Conservation (phyloP, 495 filamentous ascomycete species). For the Bacidia gigantensis region DNA sequence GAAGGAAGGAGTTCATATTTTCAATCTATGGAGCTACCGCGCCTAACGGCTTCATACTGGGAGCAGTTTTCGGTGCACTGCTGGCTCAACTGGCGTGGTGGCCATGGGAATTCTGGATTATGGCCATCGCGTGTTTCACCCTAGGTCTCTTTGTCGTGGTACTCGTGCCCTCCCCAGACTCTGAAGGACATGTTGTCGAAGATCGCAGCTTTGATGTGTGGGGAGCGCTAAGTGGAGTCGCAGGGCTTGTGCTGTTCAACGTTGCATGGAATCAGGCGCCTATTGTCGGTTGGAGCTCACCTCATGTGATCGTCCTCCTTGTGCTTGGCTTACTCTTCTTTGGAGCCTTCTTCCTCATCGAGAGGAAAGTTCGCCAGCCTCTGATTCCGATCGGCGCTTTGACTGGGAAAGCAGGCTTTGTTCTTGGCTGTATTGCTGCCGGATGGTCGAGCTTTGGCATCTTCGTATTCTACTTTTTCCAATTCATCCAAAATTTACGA, state of each 20-base stretch:
- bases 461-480: constrained; percentile 35
- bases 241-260: constrained; percentile 32
- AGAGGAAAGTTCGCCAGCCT: constrained; percentile 27
- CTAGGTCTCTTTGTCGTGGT: constrained; percentile 25
- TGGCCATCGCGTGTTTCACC: constrained; percentile 32
- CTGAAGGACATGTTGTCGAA: neutral
- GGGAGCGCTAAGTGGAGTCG: constrained; percentile 17
- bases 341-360: constrained; percentile 28
- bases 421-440: constrained; percentile 31
- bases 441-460: constrained; percentile 38
- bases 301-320: constrained; percentile 33
- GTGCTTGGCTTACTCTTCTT: constrained; percentile 32
- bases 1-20: constrained; percentile 50
- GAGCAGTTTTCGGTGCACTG: constrained; percentile 34
- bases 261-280: constrained; percentile 40
- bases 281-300: constrained; percentile 29
- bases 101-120: constrained; percentile 53
- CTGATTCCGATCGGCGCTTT: constrained; percentile 33
- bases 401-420: constrained; percentile 27
- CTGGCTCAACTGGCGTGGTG: constrained; percentile 44
- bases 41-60: constrained; percentile 39
- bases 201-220: constrained; percentile 13
- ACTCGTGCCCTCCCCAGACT: constrained; percentile 16
- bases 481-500: constrained; percentile 27
- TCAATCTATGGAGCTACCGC: constrained; percentile 49